Evolutionary conservation across 768 basidiomycete species (phyloP).

Genomic region (Agrocybe pediades): DNA sequence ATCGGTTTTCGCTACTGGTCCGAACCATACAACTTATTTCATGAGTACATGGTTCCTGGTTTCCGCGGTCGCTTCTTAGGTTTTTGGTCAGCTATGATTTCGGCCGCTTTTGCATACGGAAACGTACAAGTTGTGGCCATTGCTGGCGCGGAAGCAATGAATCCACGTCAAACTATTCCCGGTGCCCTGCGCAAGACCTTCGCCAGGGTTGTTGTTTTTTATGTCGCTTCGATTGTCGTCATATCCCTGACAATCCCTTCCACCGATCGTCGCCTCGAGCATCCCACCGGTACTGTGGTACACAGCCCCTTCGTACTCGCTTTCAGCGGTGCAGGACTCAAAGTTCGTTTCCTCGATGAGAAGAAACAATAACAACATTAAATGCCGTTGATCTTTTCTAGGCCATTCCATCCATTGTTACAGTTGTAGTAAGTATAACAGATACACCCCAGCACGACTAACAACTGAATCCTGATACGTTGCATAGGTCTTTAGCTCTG

Average conservation of each 20-base stretch:
- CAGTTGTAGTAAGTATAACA: slow-evolving; percentile 51
- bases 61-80: slow-evolving; percentile 55
- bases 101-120: slow-evolving; percentile 64
- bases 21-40: slow-evolving; percentile 27
- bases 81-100: slow-evolving; percentile 37
- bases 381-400: slow-evolving; percentile 13
- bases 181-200: slow-evolving; percentile 63
- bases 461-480: neutral
- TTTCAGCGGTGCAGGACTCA: slow-evolving; percentile 60
- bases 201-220: slow-evolving; percentile 36
- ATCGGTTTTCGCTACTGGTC: slow-evolving; percentile 52
- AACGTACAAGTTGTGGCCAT: slow-evolving; percentile 53
- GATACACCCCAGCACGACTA: neutral
- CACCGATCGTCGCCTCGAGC: slow-evolving; percentile 41
- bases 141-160: slow-evolving; percentile 56
- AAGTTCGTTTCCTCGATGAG: slow-evolving; percentile 26
- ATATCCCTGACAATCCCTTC: slow-evolving; percentile 71
- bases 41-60: slow-evolving; percentile 24
- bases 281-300: slow-evolving; percentile 38
- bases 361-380: neutral
- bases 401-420: slow-evolving; percentile 42
- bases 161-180: slow-evolving; percentile 67
- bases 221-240: slow-evolving; percentile 58
- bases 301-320: slow-evolving; percentile 78
- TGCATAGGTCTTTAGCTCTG: slow-evolving; percentile 46